These are phyloP conservation scores for Fusarium sp. DNA, from an alignment of 2,329 filamentous ascomycete species.

Conservation along the genomic window DNA sequence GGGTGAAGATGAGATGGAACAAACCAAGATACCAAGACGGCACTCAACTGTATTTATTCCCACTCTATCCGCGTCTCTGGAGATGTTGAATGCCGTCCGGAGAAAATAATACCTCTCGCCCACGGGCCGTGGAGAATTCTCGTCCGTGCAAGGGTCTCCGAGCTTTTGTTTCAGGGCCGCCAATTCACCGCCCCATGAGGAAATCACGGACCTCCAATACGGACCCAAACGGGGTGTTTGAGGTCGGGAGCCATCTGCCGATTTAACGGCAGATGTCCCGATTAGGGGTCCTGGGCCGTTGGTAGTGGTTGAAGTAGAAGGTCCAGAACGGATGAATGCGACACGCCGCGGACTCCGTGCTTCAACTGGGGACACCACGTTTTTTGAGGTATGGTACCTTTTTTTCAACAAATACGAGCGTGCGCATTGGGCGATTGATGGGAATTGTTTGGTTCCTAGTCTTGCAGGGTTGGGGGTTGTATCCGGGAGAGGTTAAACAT, in stretches of 20 bases:
- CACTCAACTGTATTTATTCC: background rate
- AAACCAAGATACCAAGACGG: background rate
- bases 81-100: background rate
- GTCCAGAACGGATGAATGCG: background rate
- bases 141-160: slow-evolving; percentile 4
- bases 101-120: background rate
- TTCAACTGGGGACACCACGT: background rate
- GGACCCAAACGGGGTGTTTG: background rate
- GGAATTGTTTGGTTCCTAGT: background rate
- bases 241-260: slow-evolving; percentile 1
- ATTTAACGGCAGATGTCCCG: background rate
- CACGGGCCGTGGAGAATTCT: slow-evolving; percentile 15
- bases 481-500: background rate
- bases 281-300: background rate
- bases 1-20: background rate
- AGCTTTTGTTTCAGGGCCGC: slow-evolving; percentile 4
- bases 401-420: background rate
- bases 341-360: background rate
- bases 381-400: background rate
- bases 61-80: background rate
- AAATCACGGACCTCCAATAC: slow-evolving; percentile 6
- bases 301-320: background rate
- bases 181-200: background rate
- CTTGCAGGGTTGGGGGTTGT: background rate
- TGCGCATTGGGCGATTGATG: background rate